Conservation (phyloP, 2,329 filamentous ascomycete genomes). For the Cladophialophora yegresii region DNA sequence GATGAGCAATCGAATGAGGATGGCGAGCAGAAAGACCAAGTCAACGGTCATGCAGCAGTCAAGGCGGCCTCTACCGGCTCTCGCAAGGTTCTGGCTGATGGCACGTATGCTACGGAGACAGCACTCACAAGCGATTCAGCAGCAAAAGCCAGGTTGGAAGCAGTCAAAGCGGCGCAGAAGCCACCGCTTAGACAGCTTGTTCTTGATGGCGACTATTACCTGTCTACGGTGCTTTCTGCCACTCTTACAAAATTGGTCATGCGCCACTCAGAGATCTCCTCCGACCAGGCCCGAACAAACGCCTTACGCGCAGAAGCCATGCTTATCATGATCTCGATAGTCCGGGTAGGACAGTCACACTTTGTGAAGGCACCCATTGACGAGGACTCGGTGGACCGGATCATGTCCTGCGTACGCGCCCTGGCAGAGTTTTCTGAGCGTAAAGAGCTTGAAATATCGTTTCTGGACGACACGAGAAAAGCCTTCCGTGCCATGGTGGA, state of each 20-base stretch:
- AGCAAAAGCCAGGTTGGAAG: slow-evolving; percentile 86
- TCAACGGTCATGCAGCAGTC: slow-evolving; percentile 82
- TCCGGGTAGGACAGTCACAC: slow-evolving; percentile 96
- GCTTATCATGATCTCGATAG: slow-evolving; percentile 99
- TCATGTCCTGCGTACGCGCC: slow-evolving; percentile 95
- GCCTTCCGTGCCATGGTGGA: slow-evolving; percentile 97
- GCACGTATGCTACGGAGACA: slow-evolving; percentile 95
- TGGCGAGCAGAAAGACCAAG: slow-evolving; percentile 64
- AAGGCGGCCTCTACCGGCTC: slow-evolving; percentile 66
- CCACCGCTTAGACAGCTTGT: slow-evolving; percentile 92
- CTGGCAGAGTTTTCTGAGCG: slow-evolving; percentile 85
- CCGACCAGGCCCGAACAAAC: slow-evolving; percentile 83
- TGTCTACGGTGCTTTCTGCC: slow-evolving; percentile 91
- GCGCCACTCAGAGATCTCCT: slow-evolving; percentile 91
- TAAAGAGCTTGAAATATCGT: slow-evolving; percentile 88
- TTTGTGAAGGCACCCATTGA: slow-evolving; percentile 98
- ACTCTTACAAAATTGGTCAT: slow-evolving; percentile 97
- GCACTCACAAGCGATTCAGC: slow-evolving; percentile 91
- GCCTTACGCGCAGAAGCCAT: slow-evolving; percentile 94
- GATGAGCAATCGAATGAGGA: slow-evolving; percentile 76
- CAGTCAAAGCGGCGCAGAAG: slow-evolving; percentile 95
- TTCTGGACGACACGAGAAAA: slow-evolving; percentile 90
- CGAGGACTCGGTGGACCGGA: slow-evolving; percentile 95
- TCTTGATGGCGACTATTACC: slow-evolving; percentile 94
- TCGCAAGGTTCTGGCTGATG: slow-evolving; percentile 88